Percentiles rank a stretch among this genome's conserved stretches.
phyloP scores from a whole-genome alignment of 495 filamentous ascomycete species.

The Pyrenula massariospora region DNA sequence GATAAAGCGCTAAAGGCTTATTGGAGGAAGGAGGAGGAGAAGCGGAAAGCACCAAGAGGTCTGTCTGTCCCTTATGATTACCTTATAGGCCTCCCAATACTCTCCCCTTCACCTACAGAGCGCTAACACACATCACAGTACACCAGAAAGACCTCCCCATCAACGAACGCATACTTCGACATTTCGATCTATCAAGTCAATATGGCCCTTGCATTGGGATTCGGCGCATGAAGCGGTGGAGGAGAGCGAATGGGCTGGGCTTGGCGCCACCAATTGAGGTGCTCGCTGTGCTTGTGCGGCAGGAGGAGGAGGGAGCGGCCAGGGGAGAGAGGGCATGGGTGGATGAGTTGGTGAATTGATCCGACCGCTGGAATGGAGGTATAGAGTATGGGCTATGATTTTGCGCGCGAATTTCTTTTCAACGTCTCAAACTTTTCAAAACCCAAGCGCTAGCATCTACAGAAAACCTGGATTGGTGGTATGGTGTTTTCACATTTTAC shows the following conservation, averaged over 20 bases:
- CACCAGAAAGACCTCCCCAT: constrained; percentile 62
- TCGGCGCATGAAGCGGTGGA: constrained; percentile 71
- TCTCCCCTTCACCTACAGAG: not conserved
- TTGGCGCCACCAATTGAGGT: constrained; percentile 85
- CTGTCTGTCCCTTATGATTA: constrained; percentile 3
- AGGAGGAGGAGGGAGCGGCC: constrained; percentile 43
- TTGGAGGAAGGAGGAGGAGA: constrained; percentile 56
- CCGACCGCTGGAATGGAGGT: not conserved
- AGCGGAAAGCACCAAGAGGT: constrained; percentile 41
- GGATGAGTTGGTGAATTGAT: constrained; percentile 66
- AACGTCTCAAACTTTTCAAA: too few relatives aligned
- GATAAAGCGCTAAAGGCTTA: constrained; percentile 56
- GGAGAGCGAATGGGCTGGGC: constrained; percentile 64
- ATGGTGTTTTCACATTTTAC: too few relatives aligned
- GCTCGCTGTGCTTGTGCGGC: constrained; percentile 68
- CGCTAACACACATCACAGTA: constrained; percentile 23
- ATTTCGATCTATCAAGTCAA: constrained; percentile 79
- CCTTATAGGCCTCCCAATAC: not conserved
- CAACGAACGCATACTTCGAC: constrained; percentile 73
- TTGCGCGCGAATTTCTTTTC: too few relatives aligned
- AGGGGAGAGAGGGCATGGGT: constrained; percentile 56
- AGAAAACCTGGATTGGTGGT: too few relatives aligned
- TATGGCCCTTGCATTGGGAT: constrained; percentile 95
- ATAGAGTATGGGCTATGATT: not conserved
- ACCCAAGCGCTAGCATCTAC: too few relatives aligned